Conservation (phyloP, 106 monocot genomes). For the Hemerocallis citrina region DNA sequence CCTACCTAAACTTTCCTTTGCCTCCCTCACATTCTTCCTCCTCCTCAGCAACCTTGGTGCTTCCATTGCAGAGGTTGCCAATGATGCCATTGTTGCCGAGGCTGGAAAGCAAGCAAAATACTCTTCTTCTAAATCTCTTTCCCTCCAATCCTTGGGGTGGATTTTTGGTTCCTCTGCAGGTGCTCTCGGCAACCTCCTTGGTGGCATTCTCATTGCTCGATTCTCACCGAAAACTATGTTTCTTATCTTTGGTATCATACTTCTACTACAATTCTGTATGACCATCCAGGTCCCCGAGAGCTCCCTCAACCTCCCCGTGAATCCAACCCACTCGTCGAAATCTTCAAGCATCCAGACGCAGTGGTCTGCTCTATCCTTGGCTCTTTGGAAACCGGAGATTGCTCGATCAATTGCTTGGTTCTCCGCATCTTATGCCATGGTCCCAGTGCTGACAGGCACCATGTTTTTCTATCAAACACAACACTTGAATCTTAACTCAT, state of each 20-base stretch:
- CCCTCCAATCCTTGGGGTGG: constrained; percentile 67
- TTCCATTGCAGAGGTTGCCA: constrained; percentile 74
- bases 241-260: constrained; percentile 41
- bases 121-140: constrained; percentile 21
- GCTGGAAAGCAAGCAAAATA: constrained; percentile 36
- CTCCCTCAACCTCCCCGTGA: constrained; percentile 44
- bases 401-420: constrained; percentile 50
- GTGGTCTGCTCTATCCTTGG: constrained; percentile 25
- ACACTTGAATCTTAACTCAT: constrained; percentile 53
- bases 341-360: constrained; percentile 31
- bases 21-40: constrained; percentile 45
- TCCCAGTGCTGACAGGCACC: constrained; percentile 53
- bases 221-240: constrained; percentile 53
- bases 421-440: constrained; percentile 41
- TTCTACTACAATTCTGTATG: constrained; percentile 36
- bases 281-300: constrained; percentile 39
- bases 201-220: constrained; percentile 39
- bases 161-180: constrained; percentile 48
- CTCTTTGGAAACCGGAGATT: constrained; percentile 52
- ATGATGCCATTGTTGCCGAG: constrained; percentile 85
- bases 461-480: constrained; percentile 93
- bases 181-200: constrained; percentile 61
- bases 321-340: constrained; percentile 1
- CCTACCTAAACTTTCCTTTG: constrained; percentile 34
- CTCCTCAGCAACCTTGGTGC: constrained; percentile 76